These are phyloP conservation scores for Vanderwaltozyma tropicalis DNA, from an alignment of 805 yeast genomes.

Conservation along the genomic window DNA sequence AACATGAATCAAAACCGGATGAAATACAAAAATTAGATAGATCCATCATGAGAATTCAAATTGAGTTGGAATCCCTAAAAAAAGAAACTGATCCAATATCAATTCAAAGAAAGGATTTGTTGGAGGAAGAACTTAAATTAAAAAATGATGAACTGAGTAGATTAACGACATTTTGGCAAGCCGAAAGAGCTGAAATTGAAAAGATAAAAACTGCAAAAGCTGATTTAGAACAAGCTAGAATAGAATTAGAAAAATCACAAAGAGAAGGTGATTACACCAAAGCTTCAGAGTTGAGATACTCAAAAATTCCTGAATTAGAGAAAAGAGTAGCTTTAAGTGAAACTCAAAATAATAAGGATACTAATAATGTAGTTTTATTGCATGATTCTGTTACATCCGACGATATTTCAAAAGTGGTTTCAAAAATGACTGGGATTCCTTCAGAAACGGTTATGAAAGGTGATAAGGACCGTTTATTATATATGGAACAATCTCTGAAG, in stretches of 20 bases:
- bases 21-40: constrained; percentile 84
- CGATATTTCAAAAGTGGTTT: constrained; percentile 85
- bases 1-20: constrained; percentile 96
- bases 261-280: constrained; percentile 76
- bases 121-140: constrained; percentile 54
- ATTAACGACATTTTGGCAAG: constrained; percentile 78
- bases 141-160: constrained; percentile 59
- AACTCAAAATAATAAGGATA: constrained; percentile 34
- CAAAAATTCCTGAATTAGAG: constrained; percentile 75
- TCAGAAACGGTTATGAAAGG: constrained; percentile 85
- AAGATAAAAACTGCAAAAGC: constrained; percentile 69
- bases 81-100: constrained; percentile 87
- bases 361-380: constrained; percentile 15
- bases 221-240: constrained; percentile 73
- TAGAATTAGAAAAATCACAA: constrained; percentile 72
- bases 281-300: constrained; percentile 84
- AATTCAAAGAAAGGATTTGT: constrained; percentile 60
- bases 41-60: constrained; percentile 83
- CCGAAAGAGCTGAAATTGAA: constrained; percentile 68
- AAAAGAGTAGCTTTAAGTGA: constrained; percentile 40
- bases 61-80: constrained; percentile 85
- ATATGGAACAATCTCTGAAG: constrained; percentile 73
- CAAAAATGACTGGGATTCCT: constrained; percentile 94
- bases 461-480: constrained; percentile 80
- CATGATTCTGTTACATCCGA: constrained; percentile 93